phyloP scores from a whole-genome alignment of 129 eudicot species.

The Arctium minus region DNA sequence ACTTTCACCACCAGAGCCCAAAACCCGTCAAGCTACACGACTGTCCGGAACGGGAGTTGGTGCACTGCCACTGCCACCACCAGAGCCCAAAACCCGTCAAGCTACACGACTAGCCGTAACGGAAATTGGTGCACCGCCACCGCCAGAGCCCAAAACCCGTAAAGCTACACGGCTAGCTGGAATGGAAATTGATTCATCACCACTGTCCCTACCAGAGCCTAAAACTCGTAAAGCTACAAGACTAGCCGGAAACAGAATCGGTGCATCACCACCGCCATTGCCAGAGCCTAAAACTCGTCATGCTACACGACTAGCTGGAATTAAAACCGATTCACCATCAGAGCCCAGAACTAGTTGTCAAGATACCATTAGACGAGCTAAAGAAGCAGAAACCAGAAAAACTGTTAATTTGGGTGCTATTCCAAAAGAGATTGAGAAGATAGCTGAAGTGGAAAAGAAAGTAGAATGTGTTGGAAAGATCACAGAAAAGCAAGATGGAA shows the following conservation, averaged over 20 bases:
- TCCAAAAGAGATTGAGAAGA: conserved; percentile 3
- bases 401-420: background rate
- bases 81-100: background rate
- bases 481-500: background rate
- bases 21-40: background rate
- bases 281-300: conserved; percentile 4
- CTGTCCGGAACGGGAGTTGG: background rate
- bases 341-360: conserved; percentile 17
- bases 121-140: background rate
- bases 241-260: conserved; percentile 26
- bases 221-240: conserved; percentile 34
- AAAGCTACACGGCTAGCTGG: background rate
- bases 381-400: background rate
- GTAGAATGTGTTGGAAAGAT: background rate
- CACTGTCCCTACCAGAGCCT: background rate
- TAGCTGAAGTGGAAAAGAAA: background rate
- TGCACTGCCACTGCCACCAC: background rate
- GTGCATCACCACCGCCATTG: background rate
- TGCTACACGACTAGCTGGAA: conserved; percentile 9
- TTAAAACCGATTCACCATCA: background rate
- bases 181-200: background rate
- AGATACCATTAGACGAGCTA: conserved; percentile 11
- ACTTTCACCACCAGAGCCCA: background rate
- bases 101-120: background rate
- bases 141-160: conserved; percentile 4